A percentile compares a stretch with the other conserved stretches of the same genome.
These are phyloP conservation scores for Beta vulgaris DNA, from an alignment of 148 eudicot species.

Conservation along the genomic window DNA sequence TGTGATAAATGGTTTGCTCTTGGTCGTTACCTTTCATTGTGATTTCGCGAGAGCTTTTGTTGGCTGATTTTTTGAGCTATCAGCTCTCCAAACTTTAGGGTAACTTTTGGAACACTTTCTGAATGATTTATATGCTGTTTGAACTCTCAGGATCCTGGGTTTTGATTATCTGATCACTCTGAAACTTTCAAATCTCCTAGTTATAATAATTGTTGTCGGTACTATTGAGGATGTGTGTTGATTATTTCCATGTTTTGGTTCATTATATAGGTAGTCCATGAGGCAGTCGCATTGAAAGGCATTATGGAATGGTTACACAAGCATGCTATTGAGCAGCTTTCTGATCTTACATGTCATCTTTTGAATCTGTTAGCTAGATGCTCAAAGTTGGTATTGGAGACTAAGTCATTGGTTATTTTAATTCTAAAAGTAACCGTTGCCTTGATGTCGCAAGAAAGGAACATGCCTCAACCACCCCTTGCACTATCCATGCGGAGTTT, in stretches of 20 bases:
- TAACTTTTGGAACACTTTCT: not conserved
- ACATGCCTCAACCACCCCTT: constrained; percentile 62
- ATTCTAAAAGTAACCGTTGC: constrained; percentile 47
- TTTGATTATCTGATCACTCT: not conserved
- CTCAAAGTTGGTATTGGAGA: constrained; percentile 33
- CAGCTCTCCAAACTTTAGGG: not conserved
- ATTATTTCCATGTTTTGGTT: not conserved
- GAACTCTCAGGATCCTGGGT: not conserved
- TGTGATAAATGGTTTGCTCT: not conserved
- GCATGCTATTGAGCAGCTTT: constrained; percentile 70
- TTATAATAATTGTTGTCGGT: not conserved
- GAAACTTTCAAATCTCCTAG: not conserved
- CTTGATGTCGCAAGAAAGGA: constrained; percentile 63
- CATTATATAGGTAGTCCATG: constrained; percentile 48
- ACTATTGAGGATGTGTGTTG: not conserved
- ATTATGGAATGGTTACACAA: constrained; percentile 65
- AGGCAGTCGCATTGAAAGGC: constrained; percentile 40
- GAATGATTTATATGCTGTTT: not conserved
- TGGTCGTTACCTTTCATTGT: not conserved
- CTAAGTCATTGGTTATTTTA: constrained; percentile 21
- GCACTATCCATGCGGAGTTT: constrained; percentile 58
- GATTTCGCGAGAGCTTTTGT: not conserved
- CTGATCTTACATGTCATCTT: constrained; percentile 65
- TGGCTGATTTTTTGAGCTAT: not conserved
- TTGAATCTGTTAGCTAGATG: constrained; percentile 51